Percentiles rank a stretch among this genome's conserved stretches.
These are phyloP conservation scores for Picochlorum sp. DNA, from an alignment of 139 green algal genomes.

Conservation along the genomic window DNA sequence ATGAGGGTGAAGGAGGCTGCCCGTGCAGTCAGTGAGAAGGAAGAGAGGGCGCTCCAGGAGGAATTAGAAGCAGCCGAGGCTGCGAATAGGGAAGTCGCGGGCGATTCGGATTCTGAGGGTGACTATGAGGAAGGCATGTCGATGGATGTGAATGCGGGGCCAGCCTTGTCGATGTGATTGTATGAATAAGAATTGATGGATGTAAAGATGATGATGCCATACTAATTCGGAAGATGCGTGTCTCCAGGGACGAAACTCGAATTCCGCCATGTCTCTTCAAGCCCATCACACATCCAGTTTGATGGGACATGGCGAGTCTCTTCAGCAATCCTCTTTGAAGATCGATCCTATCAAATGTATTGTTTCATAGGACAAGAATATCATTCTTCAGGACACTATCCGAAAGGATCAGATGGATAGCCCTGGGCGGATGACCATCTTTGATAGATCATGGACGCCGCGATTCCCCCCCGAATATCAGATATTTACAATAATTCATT, in stretches of 20 bases:
- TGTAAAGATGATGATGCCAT: background rate
- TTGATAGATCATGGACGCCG: too few species aligned
- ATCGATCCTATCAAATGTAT: too few species aligned
- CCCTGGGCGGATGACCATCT: too few species aligned
- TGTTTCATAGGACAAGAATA: too few species aligned
- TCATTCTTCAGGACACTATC: too few species aligned
- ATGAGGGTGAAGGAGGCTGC: conserved; percentile 87
- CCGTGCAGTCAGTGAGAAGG: conserved; percentile 85
- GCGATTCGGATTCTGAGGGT: conserved; percentile 36
- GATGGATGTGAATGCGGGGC: conserved; percentile 25
- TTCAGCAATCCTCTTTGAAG: too few species aligned
- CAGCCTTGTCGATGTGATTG: background rate
- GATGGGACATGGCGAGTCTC: too few species aligned
- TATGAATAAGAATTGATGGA: background rate
- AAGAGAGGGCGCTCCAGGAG: conserved; percentile 83
- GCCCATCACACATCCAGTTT: too few species aligned
- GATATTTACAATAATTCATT: background rate
- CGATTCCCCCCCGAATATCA: too few species aligned
- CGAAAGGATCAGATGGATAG: too few species aligned
- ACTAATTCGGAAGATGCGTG: background rate
- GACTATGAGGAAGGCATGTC: conserved; percentile 46
- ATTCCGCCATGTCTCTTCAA: too few species aligned
- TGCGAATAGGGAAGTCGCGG: conserved; percentile 47
- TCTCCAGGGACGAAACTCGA: too few species aligned
- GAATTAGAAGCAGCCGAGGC: conserved; percentile 73